Evolutionary conservation across 2,329 filamentous ascomycete species (phyloP), one percentile per base, ranked within the genome.

Genomic region (Pseudocercospora macadamiae): DNA sequence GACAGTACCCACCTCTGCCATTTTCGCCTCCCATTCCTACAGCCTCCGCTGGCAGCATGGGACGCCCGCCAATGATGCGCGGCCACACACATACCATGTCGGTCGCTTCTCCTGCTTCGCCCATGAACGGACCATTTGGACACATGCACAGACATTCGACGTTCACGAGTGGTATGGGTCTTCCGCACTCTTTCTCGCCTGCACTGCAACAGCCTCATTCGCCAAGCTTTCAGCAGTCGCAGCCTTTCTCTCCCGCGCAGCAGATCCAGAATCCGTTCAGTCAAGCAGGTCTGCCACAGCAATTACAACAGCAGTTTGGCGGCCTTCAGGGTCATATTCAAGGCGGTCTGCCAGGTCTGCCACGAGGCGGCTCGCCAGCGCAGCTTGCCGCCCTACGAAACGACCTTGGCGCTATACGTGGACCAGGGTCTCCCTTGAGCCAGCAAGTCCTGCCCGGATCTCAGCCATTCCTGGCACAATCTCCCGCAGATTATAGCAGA

Each of bases 1-100:
- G 85, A 44, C 87, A 53, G 65, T 90, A 91, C 70, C 89, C 90
- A 4, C 83, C 87, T 5, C 78, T 93, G 51, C 86, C 91, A 4
- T 92, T 93, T 70, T 96, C 93, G 19, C 92, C 93, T 8, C 91
- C 92, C 1, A 77, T 96, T 23, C 90, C 90, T 18, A 87, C 91
- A 0, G 87, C 87, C 0, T 96, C 92, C 26, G 89, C 87, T 10
- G 86, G 85, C 28, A 63, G 90, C 76, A 89, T 80, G 30, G 75
- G 69, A 7, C 66, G 70, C 5, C 70, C 71, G 25, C 61, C 63
- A 4, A 67, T 71, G 58, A 51, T 68, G 39, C 69, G 71, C 23
- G 71, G 72, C 5, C 73, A 75, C 47, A 73, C 73, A n/a, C 72
- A 88, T 45, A 85, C 52, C 77, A 89, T 71, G 30, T 86, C 89